phyloP scores from a whole-genome alignment of 176 grass and related monocot genomes.

The Oryza longistaminata region DNA sequence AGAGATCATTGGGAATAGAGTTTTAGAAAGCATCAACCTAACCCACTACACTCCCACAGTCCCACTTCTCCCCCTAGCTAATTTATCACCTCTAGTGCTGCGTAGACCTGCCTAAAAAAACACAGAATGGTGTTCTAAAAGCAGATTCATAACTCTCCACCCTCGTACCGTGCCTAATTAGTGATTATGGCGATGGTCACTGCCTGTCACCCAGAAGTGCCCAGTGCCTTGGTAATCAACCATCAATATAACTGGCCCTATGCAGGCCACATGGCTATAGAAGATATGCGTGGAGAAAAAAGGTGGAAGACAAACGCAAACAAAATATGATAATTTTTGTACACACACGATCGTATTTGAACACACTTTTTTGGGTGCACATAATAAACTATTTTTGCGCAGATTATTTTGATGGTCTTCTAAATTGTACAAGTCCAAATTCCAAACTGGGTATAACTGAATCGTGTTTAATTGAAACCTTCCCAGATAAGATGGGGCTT shows the following conservation, averaged over 20 bases:
- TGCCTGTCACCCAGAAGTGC: no score
- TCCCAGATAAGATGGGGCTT: neutral
- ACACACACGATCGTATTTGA: neutral
- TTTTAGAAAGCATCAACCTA: neutral
- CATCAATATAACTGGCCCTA: conserved; percentile 7
- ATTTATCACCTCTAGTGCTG: neutral
- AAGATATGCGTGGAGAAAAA: neutral
- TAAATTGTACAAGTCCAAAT: neutral
- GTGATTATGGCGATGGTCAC: no score
- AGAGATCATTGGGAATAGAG: neutral
- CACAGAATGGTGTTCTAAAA: no score
- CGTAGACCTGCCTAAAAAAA: neutral
- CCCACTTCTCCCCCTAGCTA: neutral
- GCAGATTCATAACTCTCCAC: no score
- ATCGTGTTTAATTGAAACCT: no score
- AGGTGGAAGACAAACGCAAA: neutral
- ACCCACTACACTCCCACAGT: no score
- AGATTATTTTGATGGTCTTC: neutral
- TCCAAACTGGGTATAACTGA: neutral
- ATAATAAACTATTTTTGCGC: neutral
- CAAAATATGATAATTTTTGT: neutral
- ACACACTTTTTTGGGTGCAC: no score
- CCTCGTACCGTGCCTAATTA: no score
- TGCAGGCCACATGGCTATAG: neutral
- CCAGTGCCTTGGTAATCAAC: neutral